phyloP scores from a whole-genome alignment of 192 early-diverging fungal species.

The Coemansia umbellata region DNA sequence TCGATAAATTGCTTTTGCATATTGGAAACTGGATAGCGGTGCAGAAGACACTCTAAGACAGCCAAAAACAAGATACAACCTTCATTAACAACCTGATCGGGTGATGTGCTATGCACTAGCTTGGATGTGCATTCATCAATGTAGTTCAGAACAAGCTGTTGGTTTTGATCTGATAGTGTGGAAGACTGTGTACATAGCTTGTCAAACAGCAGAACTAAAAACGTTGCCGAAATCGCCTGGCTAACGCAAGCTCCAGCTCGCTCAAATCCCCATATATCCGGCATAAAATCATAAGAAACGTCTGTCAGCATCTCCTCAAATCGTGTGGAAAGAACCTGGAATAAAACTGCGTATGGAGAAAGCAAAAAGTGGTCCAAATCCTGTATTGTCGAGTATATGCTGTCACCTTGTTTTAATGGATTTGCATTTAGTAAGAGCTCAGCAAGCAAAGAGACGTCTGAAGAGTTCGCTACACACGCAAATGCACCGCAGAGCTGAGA shows the following conservation, averaged over 20 bases:
- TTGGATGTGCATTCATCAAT: not conserved
- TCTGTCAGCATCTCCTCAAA: not conserved
- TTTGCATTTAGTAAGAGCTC: not conserved
- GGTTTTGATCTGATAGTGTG: not conserved
- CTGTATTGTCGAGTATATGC: too few species aligned
- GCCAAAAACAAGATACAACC: too few species aligned
- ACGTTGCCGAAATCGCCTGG: not conserved
- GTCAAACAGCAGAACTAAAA: not conserved
- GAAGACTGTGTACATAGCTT: not conserved
- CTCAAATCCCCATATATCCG: not conserved
- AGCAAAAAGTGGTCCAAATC: not conserved
- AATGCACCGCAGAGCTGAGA: slow-evolving; percentile 8
- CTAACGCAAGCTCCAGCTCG: too few species aligned
- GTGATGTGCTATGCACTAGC: too few species aligned
- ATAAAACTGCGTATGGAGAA: slow-evolving; percentile 2
- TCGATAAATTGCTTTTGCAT: too few species aligned
- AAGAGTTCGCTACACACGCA: not conserved
- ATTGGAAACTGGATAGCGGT: too few species aligned
- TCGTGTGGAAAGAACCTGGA: not conserved
- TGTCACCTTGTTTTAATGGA: too few species aligned
- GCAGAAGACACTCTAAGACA: too few species aligned
- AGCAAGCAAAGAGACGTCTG: not conserved
- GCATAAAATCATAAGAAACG: too few species aligned
- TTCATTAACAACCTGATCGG: too few species aligned
- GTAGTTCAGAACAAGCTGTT: not conserved